phyloP scores from a whole-genome alignment of 2,329 filamentous ascomycete genomes.

The Cadophora luteo-olivacea region DNA sequence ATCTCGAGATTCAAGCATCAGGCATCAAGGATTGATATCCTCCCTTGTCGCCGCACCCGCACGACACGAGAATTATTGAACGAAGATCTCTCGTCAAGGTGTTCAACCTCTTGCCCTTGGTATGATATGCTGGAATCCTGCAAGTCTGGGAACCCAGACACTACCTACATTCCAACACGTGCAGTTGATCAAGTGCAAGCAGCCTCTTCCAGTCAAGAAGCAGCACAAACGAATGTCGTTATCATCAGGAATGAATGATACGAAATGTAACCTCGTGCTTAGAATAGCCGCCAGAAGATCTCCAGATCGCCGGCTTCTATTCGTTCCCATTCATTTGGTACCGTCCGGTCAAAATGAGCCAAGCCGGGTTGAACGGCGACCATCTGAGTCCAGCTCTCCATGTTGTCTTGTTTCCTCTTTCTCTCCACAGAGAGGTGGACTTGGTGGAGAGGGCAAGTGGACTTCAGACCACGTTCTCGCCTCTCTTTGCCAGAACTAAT shows the following conservation, averaged over 20 bases:
- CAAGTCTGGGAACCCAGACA: no score
- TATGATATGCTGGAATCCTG: no score
- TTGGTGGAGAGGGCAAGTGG: neutral
- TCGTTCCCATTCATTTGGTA: neutral
- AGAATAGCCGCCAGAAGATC: neutral
- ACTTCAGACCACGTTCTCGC: neutral
- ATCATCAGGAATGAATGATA: neutral
- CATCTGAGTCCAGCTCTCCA: no score
- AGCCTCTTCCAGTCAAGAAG: neutral
- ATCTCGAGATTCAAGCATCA: constrained; percentile 1
- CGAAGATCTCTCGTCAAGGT: no score
- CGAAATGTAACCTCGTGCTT: neutral
- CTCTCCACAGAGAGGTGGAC: neutral
- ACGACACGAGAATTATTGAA: neutral
- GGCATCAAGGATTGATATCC: neutral
- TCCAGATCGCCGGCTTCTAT: constrained; percentile 6
- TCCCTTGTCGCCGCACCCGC: neutral
- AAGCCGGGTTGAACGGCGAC: constrained; percentile 9
- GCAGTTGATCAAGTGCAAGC: no score
- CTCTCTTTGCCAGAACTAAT: neutral
- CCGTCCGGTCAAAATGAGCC: neutral
- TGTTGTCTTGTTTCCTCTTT: no score
- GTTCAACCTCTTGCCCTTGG: no score
- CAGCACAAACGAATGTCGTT: neutral
- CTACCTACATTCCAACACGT: no score